These are phyloP conservation scores for Boeremia lycopersici DNA, from an alignment of 2,329 filamentous ascomycete species.

Conservation along the genomic window DNA sequence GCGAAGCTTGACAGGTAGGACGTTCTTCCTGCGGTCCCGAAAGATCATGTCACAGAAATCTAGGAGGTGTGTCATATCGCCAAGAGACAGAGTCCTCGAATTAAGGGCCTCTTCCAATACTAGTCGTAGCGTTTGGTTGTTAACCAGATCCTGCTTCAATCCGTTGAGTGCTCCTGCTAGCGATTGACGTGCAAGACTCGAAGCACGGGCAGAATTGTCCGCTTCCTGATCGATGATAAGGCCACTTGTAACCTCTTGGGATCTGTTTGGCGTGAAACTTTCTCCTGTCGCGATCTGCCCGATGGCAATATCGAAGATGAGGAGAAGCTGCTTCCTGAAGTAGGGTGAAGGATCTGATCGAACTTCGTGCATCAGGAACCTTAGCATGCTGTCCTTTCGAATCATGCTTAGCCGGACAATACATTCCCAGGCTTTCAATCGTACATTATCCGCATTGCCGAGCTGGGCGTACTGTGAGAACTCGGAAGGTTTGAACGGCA, in stretches of 20 bases:
- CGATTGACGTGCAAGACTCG: conserved; percentile 61
- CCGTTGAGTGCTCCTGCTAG: conserved; percentile 64
- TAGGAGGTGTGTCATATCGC: conserved; percentile 62
- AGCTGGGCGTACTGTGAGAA: conserved; percentile 66
- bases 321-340: conserved; percentile 60
- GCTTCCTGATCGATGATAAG: conserved; percentile 65
- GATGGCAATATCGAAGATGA: conserved; percentile 60
- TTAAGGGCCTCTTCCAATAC: conserved; percentile 63
- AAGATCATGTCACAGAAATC: conserved; percentile 65
- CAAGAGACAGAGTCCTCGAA: conserved; percentile 55
- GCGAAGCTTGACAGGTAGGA: conserved; percentile 56
- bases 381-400: conserved; percentile 58
- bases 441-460: conserved; percentile 65
- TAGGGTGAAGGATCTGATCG: conserved; percentile 63
- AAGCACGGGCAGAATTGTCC: conserved; percentile 49
- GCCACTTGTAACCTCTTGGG: conserved; percentile 43
- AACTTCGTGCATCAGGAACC: conserved; percentile 63
- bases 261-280: conserved; percentile 38
- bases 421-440: conserved; percentile 64
- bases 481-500: conserved; percentile 60
- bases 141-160: conserved; percentile 59
- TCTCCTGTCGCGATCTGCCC: conserved; percentile 66
- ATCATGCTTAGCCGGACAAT: conserved; percentile 61
- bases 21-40: conserved; percentile 53
- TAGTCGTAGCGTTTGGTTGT: conserved; percentile 57